phyloP scores from a whole-genome alignment of 257 asterid species.

The Solanum virginianum region DNA sequence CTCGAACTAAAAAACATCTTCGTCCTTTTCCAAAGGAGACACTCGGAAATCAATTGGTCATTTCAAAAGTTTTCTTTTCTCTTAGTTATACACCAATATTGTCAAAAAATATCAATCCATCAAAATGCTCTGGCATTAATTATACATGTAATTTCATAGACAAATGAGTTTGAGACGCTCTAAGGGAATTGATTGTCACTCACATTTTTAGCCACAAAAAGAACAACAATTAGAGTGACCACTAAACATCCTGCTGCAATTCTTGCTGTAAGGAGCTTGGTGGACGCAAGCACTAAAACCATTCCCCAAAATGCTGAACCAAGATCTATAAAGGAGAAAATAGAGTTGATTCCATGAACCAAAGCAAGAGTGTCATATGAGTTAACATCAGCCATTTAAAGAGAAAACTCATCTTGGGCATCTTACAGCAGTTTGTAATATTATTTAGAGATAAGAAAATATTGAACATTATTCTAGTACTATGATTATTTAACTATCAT shows the following conservation, averaged over 20 bases:
- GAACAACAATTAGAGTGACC: conserved; percentile 17
- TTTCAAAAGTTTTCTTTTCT: neutral
- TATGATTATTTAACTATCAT: neutral
- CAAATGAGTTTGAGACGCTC: neutral
- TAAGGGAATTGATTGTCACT: neutral
- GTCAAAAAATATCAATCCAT: neutral
- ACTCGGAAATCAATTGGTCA: neutral
- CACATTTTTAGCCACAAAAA: conserved; percentile 34
- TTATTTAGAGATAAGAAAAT: neutral
- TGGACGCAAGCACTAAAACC: conserved; percentile 35
- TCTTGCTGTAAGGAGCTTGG: conserved; percentile 29
- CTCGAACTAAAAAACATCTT: neutral
- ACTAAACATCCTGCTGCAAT: conserved; percentile 31
- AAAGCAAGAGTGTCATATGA: neutral
- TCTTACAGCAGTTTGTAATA: neutral
- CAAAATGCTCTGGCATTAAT: neutral
- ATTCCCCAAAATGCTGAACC: conserved; percentile 47
- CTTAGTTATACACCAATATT: neutral
- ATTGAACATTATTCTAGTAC: neutral
- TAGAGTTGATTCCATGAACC: neutral
- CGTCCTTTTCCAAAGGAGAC: neutral
- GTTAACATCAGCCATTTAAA: neutral
- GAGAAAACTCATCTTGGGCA: neutral
- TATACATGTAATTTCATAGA: neutral
- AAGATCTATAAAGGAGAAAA: conserved; percentile 17